These are phyloP conservation scores for Cyberlindnera euphorbiae DNA, from an alignment of 805 yeast genomes.

Conservation along the genomic window DNA sequence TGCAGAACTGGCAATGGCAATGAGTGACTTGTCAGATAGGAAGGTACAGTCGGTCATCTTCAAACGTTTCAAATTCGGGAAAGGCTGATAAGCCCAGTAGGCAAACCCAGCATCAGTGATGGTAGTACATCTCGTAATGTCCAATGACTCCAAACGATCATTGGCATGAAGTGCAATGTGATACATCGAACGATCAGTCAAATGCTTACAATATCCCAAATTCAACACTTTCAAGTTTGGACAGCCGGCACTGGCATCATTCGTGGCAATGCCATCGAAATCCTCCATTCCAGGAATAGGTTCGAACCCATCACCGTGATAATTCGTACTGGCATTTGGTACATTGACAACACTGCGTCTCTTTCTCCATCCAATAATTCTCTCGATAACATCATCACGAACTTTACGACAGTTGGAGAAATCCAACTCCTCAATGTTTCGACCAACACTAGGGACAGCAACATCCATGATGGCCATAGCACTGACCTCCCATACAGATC, in stretches of 20 bases:
- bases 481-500: slow-evolving; percentile 70
- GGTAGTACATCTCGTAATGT: slow-evolving; percentile 71
- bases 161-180: slow-evolving; percentile 58
- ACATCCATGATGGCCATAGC: slow-evolving; percentile 82
- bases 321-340: background rate
- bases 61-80: slow-evolving; percentile 48
- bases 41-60: slow-evolving; percentile 71
- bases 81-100: slow-evolving; percentile 55
- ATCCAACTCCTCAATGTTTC: slow-evolving; percentile 53
- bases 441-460: slow-evolving; percentile 60
- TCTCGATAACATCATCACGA: slow-evolving; percentile 62
- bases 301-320: slow-evolving; percentile 15
- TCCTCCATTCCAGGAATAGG: slow-evolving; percentile 30
- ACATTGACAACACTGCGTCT: slow-evolving; percentile 4
- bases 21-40: slow-evolving; percentile 59
- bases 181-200: slow-evolving; percentile 64
- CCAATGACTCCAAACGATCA: slow-evolving; percentile 48
- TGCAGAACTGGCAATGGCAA: slow-evolving; percentile 57
- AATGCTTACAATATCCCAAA: slow-evolving; percentile 70
- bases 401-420: slow-evolving; percentile 71
- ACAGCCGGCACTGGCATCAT: slow-evolving; percentile 44
- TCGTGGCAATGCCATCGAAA: slow-evolving; percentile 14
- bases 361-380: slow-evolving; percentile 55
- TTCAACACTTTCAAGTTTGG: slow-evolving; percentile 47
- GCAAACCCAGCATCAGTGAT: slow-evolving; percentile 72